Percentiles rank a stretch among this genome's conserved stretches.
phyloP scores from a whole-genome alignment of 768 basidiomycete species.

The Termitomyces sp. region DNA sequence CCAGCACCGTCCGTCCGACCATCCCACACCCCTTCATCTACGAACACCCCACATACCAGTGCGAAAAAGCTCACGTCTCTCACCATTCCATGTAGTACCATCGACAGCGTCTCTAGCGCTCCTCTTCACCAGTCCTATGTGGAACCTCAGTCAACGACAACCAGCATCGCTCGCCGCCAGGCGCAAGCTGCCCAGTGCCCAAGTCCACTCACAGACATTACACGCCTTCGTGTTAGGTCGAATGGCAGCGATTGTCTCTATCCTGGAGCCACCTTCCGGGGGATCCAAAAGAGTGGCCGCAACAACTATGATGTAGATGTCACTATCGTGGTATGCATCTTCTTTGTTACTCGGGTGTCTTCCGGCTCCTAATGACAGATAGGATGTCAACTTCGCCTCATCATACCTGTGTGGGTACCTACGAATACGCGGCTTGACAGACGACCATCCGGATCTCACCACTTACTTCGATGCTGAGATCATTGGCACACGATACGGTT shows the following conservation, averaged over 20 bases:
- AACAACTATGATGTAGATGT: constrained; percentile 95
- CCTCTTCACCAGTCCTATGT: constrained; percentile 11
- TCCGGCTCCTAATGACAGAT: constrained; percentile 5
- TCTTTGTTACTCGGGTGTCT: constrained; percentile 4
- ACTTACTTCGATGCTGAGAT: constrained; percentile 98
- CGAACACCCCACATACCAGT: constrained; percentile 17
- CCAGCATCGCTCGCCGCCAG: constrained; percentile 17
- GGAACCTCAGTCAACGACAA: constrained; percentile 14
- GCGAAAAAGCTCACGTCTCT: constrained; percentile 21
- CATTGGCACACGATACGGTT: constrained; percentile 87
- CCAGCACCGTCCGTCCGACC: constrained; percentile 9
- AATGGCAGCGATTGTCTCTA: constrained; percentile 77
- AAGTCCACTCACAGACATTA: constrained; percentile 70
- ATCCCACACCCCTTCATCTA: constrained; percentile 15
- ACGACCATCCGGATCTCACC: constrained; percentile 93
- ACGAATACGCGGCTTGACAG: constrained; percentile 86
- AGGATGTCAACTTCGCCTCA: constrained; percentile 85
- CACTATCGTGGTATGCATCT: constrained; percentile 75
- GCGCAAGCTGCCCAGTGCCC: constrained; percentile 20
- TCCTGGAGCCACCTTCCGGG: constrained; percentile 84
- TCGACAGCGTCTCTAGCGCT: constrained; percentile 4
- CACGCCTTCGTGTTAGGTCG: constrained; percentile 68
- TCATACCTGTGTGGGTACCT: constrained; percentile 91
- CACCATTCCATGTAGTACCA: constrained; percentile 20
- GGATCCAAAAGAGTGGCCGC: constrained; percentile 91